Evolutionary conservation across 163 green algal species (phyloP).

Genomic region (Scenedesmus sp.): DNA sequence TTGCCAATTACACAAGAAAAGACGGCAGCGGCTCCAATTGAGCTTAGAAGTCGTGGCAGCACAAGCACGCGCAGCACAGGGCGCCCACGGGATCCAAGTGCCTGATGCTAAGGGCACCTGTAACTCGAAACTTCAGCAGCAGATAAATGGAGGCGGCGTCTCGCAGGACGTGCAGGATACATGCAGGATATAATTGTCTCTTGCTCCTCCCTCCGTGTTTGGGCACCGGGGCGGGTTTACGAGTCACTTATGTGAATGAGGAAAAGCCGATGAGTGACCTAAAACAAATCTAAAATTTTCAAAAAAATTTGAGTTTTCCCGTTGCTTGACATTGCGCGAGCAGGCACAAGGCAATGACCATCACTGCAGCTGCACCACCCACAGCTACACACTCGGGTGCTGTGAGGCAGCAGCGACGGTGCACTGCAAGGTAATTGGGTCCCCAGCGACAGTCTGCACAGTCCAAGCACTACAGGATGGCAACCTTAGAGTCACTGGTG

Average conservation of each 20-base stretch:
- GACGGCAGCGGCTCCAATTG: not conserved
- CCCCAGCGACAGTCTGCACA: not conserved
- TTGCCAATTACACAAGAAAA: not conserved
- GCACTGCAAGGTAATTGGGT: not conserved
- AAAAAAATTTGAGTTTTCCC: not conserved
- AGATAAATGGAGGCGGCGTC: not conserved
- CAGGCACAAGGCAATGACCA: not conserved
- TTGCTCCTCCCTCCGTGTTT: not conserved
- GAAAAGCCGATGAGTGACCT: too few species aligned
- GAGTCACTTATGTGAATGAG: not conserved
- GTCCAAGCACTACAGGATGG: not conserved
- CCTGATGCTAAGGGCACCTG: not conserved
- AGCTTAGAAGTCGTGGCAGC: not conserved
- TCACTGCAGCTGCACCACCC: not conserved
- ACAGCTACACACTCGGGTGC: not conserved
- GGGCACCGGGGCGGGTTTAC: conserved; percentile 7
- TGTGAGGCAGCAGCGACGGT: not conserved
- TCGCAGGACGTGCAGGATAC: not conserved
- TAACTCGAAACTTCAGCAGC: not conserved
- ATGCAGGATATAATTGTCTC: not conserved
- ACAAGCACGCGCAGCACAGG: not conserved
- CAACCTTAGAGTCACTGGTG: not conserved
- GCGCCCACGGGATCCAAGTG: not conserved
- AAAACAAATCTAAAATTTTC: too few species aligned
- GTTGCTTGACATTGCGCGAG: not conserved